Evolutionary conservation across 345 rosid genomes (phyloP).

Genomic region (Combretum micranthum): DNA sequence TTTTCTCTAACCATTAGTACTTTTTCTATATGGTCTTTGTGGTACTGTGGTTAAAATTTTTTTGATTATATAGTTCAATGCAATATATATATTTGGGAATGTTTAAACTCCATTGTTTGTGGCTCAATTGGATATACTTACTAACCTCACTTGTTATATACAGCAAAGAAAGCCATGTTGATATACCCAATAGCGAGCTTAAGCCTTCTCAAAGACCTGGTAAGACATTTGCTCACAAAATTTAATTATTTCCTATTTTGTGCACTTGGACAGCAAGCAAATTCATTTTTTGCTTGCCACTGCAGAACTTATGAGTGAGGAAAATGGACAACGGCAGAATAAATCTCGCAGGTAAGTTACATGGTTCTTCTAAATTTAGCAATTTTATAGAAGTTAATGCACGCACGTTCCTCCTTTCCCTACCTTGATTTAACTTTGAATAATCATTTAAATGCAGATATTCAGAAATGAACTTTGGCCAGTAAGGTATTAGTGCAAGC

Average conservation of each 20-base stretch:
- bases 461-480: constrained; percentile 71
- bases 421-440: neutral
- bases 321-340: constrained; percentile 10
- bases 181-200: constrained; percentile 38
- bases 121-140: neutral
- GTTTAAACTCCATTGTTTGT: neutral
- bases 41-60: no score
- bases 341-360: constrained; percentile 16
- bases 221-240: constrained; percentile 17
- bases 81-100: no score
- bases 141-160: constrained; percentile 15
- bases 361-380: neutral
- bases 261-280: neutral
- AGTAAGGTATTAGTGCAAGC: constrained; percentile 35
- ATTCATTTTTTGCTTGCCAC: neutral
- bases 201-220: constrained; percentile 52
- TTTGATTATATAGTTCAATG: no score
- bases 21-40: no score
- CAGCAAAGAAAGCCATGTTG: constrained; percentile 47
- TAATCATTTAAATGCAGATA: constrained; percentile 32
- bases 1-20: no score
- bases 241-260: neutral
- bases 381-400: no score
- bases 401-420: neutral
- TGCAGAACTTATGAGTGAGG: no score